A percentile compares a stretch with the other conserved stretches of the same genome.
Conservation (phyloP, 2,329 filamentous ascomycete species). For the Dactylellina haptotyla region DNA sequence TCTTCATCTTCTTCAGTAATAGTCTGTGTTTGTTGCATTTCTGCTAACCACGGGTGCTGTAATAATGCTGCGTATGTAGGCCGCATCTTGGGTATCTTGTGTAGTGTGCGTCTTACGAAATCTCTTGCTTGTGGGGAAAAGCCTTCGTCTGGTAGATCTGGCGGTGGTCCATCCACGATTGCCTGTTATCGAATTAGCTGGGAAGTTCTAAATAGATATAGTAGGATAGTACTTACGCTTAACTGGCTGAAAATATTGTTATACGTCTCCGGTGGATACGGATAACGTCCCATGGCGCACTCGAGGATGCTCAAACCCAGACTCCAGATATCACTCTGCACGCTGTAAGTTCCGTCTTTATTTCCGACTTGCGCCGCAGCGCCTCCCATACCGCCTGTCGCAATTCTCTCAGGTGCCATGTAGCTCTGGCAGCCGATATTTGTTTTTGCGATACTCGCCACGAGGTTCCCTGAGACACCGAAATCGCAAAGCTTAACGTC, state of each 20-base stretch:
- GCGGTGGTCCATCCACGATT: conserved; percentile 96
- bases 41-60: conserved; percentile 85
- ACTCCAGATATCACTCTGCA: conserved; percentile 98
- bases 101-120: conserved; percentile 88
- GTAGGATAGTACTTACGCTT: conserved; percentile 73
- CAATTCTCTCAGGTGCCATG: conserved; percentile 97
- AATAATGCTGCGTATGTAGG: conserved; percentile 93
- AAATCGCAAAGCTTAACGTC: conserved; percentile 99
- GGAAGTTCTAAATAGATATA: not conserved
- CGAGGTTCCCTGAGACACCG: conserved; percentile 93
- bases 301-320: conserved; percentile 94
- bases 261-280: conserved; percentile 95
- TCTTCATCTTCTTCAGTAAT: conserved; percentile 76
- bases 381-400: conserved; percentile 77
- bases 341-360: conserved; percentile 81
- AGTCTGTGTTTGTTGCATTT: conserved; percentile 78
- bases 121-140: conserved; percentile 83
- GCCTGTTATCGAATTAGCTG: conserved; percentile 69
- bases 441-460: conserved; percentile 96
- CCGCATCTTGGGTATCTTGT: conserved; percentile 90
- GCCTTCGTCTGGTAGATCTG: conserved; percentile 79
- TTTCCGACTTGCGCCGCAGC: conserved; percentile 70
- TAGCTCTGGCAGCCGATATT: conserved; percentile 99
- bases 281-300: conserved; percentile 92
- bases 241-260: conserved; percentile 98